Base-by-base conservation (phyloP, 129 eudicot species). In the carrot (Daucus carota) region DNA sequence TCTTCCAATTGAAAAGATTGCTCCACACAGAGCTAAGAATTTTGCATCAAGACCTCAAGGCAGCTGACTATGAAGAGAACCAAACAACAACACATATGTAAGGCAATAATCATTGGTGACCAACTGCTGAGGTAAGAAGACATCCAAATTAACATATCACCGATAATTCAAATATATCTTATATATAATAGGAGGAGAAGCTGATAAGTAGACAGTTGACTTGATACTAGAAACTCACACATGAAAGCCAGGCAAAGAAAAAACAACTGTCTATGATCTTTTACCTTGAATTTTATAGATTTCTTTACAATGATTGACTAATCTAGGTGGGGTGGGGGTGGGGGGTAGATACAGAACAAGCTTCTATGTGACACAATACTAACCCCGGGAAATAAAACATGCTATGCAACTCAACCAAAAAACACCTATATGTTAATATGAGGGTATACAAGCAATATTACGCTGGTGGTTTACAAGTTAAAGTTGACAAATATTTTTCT, bases 401-500 rank as follows among this genome's bases (percentile, higher is more conserved):
- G 40, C 8, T 29, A 63, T 11, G 38, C 18, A 28, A 12, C 10
- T 63, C 15, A 63, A 31, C 38, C 22, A 41, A 70, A 22, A 38
- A 70, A 22, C 4, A 70, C 31, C 74, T 70, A n/a, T n/a, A n/a
- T n/a, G n/a, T n/a, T n/a, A n/a, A n/a, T n/a, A 40, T 70, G 29
- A n/a, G n/a, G 43, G 74, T 40, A 70, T n/a, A 38, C 8, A 31
- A 43, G 47, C 70, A 11, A 13, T n/a, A 11, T 42, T 71, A 43
- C 17, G 40, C 13, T 43, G 31, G 52, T 71, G 31, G 75, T 75
- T 68, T 65, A 40, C 14, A 38, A 17, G 15, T 38, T 76, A 16
- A 76, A 60, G 71, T 47, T 8, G 36, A 65, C 65, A 81, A 70
- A 46, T 81, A 82, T 75, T 82, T 90, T 47, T 85, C 90, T 88